A percentile compares a stretch with the other conserved stretches of the same genome.
phyloP scores from a whole-genome alignment of 768 basidiomycete species.

The Suillus subaureus region DNA sequence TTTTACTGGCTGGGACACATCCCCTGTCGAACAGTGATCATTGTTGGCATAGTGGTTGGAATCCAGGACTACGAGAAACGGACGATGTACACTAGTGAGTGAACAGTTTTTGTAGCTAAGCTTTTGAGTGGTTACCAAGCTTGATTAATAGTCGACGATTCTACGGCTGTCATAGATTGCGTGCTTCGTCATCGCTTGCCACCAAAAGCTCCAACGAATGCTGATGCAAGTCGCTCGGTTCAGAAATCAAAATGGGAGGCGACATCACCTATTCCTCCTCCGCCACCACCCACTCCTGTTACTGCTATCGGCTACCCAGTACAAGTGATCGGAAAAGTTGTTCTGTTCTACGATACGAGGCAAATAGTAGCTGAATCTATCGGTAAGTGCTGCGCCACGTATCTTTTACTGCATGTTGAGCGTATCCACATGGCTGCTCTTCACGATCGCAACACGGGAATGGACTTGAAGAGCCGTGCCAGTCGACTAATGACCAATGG shows the following conservation, averaged over 20 bases:
- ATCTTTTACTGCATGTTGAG: background rate
- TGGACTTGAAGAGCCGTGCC: slow-evolving; percentile 43
- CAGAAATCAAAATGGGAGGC: slow-evolving; percentile 5
- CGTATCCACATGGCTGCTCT: background rate
- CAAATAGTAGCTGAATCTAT: slow-evolving; percentile 52
- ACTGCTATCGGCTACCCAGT: slow-evolving; percentile 50
- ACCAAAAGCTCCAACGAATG: slow-evolving; percentile 14
- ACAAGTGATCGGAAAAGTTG: slow-evolving; percentile 49
- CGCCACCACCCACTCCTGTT: slow-evolving; percentile 36
- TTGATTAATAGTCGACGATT: slow-evolving; percentile 66
- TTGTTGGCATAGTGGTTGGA: slow-evolving; percentile 69
- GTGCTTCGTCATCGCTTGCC: slow-evolving; percentile 41
- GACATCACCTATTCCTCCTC: background rate
- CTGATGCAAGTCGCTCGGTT: slow-evolving; percentile 12
- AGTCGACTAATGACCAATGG: slow-evolving; percentile 59
- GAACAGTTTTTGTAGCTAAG: background rate
- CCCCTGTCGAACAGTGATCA: slow-evolving; percentile 64
- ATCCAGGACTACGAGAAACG: slow-evolving; percentile 60
- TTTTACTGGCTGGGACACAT: slow-evolving; percentile 74
- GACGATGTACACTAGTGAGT: slow-evolving; percentile 59
- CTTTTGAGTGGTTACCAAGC: slow-evolving; percentile 9
- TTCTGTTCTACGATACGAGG: slow-evolving; percentile 41
- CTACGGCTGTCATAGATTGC: slow-evolving; percentile 74
- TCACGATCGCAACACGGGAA: background rate
- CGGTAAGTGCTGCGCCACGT: slow-evolving; percentile 38